Evolutionary conservation across 805 yeast genomes (phyloP).

Genomic region (Saturnispora besseyi): DNA sequence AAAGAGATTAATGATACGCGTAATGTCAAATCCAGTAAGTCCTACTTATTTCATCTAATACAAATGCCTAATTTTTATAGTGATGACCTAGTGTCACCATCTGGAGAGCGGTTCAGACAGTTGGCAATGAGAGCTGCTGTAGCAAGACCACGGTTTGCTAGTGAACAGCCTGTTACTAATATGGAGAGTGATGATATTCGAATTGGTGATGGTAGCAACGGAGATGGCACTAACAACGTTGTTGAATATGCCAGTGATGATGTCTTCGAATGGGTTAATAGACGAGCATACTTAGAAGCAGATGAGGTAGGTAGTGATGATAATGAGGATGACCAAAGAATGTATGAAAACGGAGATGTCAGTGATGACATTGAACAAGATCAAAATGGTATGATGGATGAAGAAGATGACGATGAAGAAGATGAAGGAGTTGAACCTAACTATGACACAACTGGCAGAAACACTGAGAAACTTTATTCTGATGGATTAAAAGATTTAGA

Average conservation of each 20-base stretch:
- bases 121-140: neutral
- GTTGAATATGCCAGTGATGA: neutral
- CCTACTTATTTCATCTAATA: neutral
- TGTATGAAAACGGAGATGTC: neutral
- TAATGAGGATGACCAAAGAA: neutral
- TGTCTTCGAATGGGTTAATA: neutral
- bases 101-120: neutral
- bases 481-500: slow-evolving; percentile 49
- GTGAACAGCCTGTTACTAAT: neutral
- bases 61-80: slow-evolving; percentile 4
- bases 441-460: neutral
- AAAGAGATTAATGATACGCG: slow-evolving; percentile 1
- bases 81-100: neutral
- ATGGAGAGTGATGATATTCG: neutral
- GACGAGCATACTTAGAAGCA: neutral
- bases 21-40: neutral
- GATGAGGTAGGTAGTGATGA: neutral
- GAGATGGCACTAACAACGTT: neutral
- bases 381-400: neutral
- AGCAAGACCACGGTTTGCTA: neutral
- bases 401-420: neutral
- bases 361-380: neutral
- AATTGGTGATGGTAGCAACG: neutral
- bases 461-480: slow-evolving; percentile 12
- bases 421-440: neutral